These are phyloP conservation scores for Tricholoma matsutake DNA, from an alignment of 768 basidiomycete genomes.

Conservation along the genomic window DNA sequence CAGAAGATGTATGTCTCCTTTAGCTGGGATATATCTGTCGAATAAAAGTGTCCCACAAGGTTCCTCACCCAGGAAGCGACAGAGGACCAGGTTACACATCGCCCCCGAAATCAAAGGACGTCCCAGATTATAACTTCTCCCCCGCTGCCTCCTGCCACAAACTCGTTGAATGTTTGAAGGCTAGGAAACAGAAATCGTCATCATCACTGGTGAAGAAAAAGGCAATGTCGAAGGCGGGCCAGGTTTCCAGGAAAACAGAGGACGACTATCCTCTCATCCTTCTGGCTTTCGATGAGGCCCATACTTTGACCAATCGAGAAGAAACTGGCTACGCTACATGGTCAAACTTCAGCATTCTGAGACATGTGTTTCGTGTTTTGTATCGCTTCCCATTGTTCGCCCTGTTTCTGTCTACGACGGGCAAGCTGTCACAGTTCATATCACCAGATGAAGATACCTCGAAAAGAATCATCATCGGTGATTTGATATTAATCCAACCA, in stretches of 20 bases:
- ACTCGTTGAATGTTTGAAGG: no score
- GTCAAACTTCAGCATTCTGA: background rate
- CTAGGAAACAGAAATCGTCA: no score
- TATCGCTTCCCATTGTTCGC: background rate
- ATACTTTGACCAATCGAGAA: background rate
- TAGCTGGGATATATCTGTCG: background rate
- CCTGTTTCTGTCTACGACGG: background rate
- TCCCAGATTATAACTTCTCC: no score
- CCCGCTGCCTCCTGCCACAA: no score
- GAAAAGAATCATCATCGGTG: background rate
- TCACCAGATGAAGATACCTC: background rate
- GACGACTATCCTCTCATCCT: background rate
- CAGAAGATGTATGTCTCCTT: background rate
- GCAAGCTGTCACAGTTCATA: background rate
- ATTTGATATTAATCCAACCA: background rate
- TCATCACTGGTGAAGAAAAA: background rate
- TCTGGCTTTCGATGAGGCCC: background rate
- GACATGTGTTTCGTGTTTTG: background rate
- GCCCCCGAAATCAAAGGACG: no score
- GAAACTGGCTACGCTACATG: background rate
- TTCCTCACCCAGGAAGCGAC: background rate
- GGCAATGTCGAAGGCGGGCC: no score
- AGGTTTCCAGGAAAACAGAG: background rate
- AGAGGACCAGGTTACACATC: background rate
- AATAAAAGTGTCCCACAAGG: no score